phyloP scores from a whole-genome alignment of 2,329 filamentous ascomycete species.

The Arthroderma sp. region DNA sequence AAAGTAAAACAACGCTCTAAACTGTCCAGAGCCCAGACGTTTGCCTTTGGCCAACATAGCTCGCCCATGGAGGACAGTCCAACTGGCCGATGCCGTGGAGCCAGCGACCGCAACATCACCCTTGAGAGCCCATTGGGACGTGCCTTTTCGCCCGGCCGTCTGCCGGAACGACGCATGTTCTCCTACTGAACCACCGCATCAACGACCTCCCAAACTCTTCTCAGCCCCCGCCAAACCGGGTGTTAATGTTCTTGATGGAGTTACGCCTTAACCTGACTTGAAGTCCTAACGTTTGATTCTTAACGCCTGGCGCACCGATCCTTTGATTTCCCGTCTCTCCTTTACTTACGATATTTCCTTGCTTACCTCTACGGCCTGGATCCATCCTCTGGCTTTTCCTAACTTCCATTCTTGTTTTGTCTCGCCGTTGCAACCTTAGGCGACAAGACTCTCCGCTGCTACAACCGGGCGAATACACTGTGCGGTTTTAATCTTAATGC shows the following conservation, averaged over 20 bases:
- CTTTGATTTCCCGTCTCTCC: neutral
- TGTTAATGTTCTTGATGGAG: constrained; percentile 5
- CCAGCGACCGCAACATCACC: constrained; percentile 22
- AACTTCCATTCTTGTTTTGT: neutral
- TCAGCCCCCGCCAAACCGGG: neutral
- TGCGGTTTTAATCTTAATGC: no score
- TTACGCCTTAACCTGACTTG: constrained; percentile 6
- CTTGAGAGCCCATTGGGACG: constrained; percentile 28
- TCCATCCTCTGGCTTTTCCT: neutral
- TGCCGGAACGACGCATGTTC: constrained; percentile 34
- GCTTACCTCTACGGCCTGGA: neutral
- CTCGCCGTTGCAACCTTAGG: neutral
- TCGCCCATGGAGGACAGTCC: constrained; percentile 51
- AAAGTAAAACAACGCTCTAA: constrained; percentile 83
- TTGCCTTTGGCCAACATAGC: constrained; percentile 73
- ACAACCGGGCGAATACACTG: neutral
- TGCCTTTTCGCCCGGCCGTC: constrained; percentile 25
- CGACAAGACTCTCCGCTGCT: neutral
- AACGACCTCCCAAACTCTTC: neutral
- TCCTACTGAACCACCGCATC: constrained; percentile 24
- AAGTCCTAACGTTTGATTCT: constrained; percentile 5
- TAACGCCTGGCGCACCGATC: constrained; percentile 2
- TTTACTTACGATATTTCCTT: neutral
- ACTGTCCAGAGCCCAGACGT: constrained; percentile 78
- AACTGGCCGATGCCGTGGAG: constrained; percentile 38